Evolutionary conservation across 108 stramenopile species (phyloP), one percentile per base, ranked within the genome.

Genomic region (Thalassiosira profunda): DNA sequence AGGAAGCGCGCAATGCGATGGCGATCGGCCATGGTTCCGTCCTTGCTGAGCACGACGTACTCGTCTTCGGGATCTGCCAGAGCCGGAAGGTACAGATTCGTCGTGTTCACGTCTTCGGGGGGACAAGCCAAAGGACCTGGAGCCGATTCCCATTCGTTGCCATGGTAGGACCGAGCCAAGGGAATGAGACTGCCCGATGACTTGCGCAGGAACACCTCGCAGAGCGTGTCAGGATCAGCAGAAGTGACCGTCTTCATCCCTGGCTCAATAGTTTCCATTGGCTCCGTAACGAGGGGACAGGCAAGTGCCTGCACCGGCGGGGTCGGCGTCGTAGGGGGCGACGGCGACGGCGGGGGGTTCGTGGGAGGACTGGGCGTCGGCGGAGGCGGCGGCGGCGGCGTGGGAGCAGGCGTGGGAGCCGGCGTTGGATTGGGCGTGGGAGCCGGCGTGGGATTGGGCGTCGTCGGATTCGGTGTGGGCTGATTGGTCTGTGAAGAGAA

Each of bases 121-220:
- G 55, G 37, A 34, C 3, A 33, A 7, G 76, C 63, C 33, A 67
- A 71, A 14, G 61, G 64, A 34, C 89, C 86, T 21, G 68, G 59
- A 46, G 60, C 46, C 8, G 61, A 37, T 43, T 93, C 86, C 91
- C 91, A 93, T 24, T 71, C 60, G 8, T 67, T 46, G 10, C 85
- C 86, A 59, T 83, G 63, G 59, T 93, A 93, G 4, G 83, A 84
- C 23, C 91, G 69, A 15, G 69, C 91, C 42, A 86, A 60, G 1
- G 91, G 91, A 33, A 84, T 75, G 18, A 82, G 40, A 55, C 30
- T 4, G 5, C 43, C 67, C 5, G 29, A 53, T 45, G 24, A 47
- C 9, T 35, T 26, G 9, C 49, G 26, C 18, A 65, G 37, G 29
- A 64, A 74, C 8, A 74, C 61, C 12, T 65, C 74, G 20, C 74